Conservation (phyloP, 352 stramenopile species). For the Globisporangium iwayamae region DNA sequence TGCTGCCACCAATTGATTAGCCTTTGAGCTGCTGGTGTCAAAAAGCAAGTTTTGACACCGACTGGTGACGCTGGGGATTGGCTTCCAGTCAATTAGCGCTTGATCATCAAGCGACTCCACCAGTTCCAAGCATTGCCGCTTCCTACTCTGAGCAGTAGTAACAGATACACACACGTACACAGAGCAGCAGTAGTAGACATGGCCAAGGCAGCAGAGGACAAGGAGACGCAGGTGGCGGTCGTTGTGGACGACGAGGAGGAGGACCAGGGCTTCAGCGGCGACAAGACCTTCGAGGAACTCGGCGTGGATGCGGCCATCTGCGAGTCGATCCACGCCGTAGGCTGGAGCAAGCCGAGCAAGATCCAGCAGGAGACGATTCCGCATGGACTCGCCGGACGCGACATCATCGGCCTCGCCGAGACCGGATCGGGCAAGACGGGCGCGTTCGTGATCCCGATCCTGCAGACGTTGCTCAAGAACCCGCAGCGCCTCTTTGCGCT, state of each 20-base stretch:
- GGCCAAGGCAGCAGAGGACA: constrained; percentile 6
- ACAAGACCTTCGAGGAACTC: constrained; percentile 87
- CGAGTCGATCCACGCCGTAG: constrained; percentile 89
- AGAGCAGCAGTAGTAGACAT: constrained; percentile 6
- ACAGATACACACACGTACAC: not conserved
- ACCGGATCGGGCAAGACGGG: constrained; percentile 95
- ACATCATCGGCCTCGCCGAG: constrained; percentile 97
- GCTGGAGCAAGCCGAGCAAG: constrained; percentile 91
- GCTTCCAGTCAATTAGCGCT: constrained; percentile 19
- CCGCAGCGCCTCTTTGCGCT: constrained; percentile 89
- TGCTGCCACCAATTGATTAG: not conserved
- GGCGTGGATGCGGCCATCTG: constrained; percentile 90
- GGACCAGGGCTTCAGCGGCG: constrained; percentile 57
- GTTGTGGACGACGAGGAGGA: constrained; percentile 5
- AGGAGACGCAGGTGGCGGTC: constrained; percentile 4
- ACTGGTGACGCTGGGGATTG: constrained; percentile 1
- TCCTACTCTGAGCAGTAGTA: not conserved
- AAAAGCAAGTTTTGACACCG: not conserved
- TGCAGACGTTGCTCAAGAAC: constrained; percentile 90
- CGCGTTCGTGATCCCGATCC: constrained; percentile 93
- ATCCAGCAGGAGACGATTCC: constrained; percentile 96
- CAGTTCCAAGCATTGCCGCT: constrained; percentile 1
- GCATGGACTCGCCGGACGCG: constrained; percentile 88
- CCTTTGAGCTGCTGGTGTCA: not conserved
- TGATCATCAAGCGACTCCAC: constrained; percentile 13